phyloP scores from a whole-genome alignment of 2,329 filamentous ascomycete species.

The Beauveria scarabaeidicola region DNA sequence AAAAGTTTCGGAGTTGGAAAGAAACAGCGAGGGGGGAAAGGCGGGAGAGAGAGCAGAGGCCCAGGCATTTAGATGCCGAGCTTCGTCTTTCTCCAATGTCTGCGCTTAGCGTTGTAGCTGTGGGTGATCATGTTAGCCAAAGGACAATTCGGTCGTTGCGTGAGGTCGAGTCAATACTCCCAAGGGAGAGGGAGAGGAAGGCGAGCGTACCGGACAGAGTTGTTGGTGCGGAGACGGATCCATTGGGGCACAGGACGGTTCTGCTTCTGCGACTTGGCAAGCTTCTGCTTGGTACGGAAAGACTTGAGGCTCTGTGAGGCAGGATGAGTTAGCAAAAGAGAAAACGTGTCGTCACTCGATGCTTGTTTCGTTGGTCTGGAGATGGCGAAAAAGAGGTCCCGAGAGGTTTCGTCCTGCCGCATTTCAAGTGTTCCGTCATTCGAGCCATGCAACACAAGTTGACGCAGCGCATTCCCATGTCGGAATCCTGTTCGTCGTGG shows the following conservation, averaged over 20 bases:
- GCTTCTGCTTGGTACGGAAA: constrained; percentile 99
- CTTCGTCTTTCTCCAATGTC: constrained; percentile 99
- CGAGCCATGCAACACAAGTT: neutral
- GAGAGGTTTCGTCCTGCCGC: neutral
- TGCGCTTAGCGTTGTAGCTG: constrained; percentile 99
- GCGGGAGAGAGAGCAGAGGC: constrained; percentile 11
- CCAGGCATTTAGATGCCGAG: constrained; percentile 80
- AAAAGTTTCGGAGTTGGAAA: constrained; percentile 16
- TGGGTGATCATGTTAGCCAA: constrained; percentile 8
- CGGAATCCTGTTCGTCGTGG: neutral
- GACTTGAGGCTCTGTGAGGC: constrained; percentile 86
- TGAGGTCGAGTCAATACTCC: neutral
- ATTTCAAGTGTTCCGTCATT: neutral
- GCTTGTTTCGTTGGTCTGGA: neutral
- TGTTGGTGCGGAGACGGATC: constrained; percentile 96
- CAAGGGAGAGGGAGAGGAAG: neutral
- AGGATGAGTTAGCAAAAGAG: constrained; percentile 17
- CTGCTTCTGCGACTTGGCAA: constrained; percentile 99
- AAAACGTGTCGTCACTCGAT: neutral
- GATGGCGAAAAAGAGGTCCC: neutral
- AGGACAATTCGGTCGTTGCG: no score
- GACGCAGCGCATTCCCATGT: neutral
- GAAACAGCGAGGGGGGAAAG: constrained; percentile 16
- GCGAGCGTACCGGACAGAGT: constrained; percentile 91
- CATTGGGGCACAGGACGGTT: constrained; percentile 99